These are phyloP conservation scores for Xerocomellus intermedius DNA, from an alignment of 768 basidiomycete genomes.

Conservation along the genomic window DNA sequence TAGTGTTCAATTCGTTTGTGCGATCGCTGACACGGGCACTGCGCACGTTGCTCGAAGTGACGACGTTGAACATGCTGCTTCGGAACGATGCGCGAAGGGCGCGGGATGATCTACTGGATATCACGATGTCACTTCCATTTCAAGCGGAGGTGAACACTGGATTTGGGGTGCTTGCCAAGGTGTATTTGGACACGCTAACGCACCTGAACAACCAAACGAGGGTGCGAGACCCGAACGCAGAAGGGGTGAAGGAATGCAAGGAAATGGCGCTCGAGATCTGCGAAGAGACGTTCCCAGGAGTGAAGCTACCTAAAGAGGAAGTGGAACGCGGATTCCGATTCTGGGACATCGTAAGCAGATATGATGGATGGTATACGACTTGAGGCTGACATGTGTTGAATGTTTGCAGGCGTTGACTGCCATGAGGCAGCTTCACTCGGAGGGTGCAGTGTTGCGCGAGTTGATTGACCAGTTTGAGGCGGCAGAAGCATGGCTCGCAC, in stretches of 20 bases:
- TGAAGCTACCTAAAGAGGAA: slow-evolving; percentile 83
- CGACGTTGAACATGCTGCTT: slow-evolving; percentile 89
- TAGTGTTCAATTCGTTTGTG: slow-evolving; percentile 98
- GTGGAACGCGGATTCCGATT: slow-evolving; percentile 97
- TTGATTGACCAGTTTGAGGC: slow-evolving; percentile 95
- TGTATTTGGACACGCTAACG: slow-evolving; percentile 90
- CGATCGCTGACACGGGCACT: slow-evolving; percentile 88
- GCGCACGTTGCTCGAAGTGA: slow-evolving; percentile 86
- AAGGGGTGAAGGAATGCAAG: slow-evolving; percentile 81
- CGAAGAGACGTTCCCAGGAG: slow-evolving; percentile 91
- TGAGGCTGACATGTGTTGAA: slow-evolving; percentile 28
- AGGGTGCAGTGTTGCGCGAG: slow-evolving; percentile 77
- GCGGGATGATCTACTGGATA: slow-evolving; percentile 90
- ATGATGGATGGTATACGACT: slow-evolving; percentile 10
- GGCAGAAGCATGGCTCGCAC: slow-evolving; percentile 90
- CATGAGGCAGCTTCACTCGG: slow-evolving; percentile 85
- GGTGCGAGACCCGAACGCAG: slow-evolving; percentile 73
- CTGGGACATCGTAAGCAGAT: slow-evolving; percentile 88
- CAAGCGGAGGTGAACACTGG: slow-evolving; percentile 97
- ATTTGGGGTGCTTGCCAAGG: slow-evolving; percentile 96
- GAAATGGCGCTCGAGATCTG: slow-evolving; percentile 85
- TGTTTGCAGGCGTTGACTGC: slow-evolving; percentile 70
- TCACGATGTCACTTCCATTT: slow-evolving; percentile 90
- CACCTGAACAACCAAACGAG: slow-evolving; percentile 80
- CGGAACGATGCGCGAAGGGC: slow-evolving; percentile 82